Conservation (phyloP, 805 yeast genomes). For the Wickerhamiella kurtzmanii region DNA sequence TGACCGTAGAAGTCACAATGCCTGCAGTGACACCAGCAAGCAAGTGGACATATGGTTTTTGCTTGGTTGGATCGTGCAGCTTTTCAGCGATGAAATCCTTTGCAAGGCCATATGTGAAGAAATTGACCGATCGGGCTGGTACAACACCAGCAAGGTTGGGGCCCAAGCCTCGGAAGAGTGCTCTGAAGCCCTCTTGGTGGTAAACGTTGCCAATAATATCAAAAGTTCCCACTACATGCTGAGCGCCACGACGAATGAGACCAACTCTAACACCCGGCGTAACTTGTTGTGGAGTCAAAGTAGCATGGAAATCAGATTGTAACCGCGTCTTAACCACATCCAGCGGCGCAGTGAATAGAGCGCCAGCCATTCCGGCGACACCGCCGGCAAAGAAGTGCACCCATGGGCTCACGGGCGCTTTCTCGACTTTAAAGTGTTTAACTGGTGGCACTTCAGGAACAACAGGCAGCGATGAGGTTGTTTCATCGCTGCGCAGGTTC, state of each 20-base stretch:
- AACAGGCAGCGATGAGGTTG: constrained; percentile 16
- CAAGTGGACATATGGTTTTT: constrained; percentile 68
- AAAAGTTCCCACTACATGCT: constrained; percentile 75
- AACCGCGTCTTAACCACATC: constrained; percentile 93
- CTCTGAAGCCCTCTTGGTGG: constrained; percentile 63
- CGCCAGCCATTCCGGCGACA: constrained; percentile 96
- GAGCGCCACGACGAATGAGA: constrained; percentile 34
- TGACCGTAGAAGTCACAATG: constrained; percentile 83
- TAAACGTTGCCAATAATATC: constrained; percentile 57
- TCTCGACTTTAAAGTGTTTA: constrained; percentile 12
- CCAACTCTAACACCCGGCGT: constrained; percentile 8
- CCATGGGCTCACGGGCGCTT: constrained; percentile 34
- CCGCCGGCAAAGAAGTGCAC: constrained; percentile 35
- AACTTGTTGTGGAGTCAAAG: constrained; percentile 6
- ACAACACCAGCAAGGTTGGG: constrained; percentile 96
- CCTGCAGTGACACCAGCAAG: constrained; percentile 86
- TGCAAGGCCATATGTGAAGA: constrained; percentile 91
- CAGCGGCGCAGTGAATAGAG: constrained; percentile 83
- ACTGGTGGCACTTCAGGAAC: constrained; percentile 15
- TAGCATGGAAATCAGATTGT: constrained; percentile 66
- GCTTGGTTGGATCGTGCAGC: constrained; percentile 60
- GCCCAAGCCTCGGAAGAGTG: constrained; percentile 88
- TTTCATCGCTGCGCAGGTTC: constrained; percentile 18
- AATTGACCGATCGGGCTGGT: constrained; percentile 94
- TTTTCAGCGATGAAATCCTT: constrained; percentile 57